Conservation (phyloP, 164 flowering plant genomes). For the Vitis amurensis region DNA sequence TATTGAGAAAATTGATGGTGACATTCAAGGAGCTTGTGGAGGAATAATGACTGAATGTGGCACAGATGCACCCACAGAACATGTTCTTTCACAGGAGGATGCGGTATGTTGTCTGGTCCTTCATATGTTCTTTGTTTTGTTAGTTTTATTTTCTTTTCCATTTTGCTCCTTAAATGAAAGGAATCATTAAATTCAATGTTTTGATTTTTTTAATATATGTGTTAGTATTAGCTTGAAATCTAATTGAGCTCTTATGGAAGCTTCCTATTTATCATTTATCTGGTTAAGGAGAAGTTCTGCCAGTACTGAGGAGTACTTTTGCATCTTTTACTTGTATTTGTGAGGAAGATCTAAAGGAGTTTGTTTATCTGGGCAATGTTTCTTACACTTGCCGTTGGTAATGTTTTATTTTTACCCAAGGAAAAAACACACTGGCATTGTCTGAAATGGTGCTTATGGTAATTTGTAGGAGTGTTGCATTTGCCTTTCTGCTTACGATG, state of each 20-base stretch:
- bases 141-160: background rate
- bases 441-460: background rate
- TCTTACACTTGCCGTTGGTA: too few species aligned
- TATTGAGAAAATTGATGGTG: slow-evolving; percentile 32
- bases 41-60: slow-evolving; percentile 53
- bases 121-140: background rate
- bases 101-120: slow-evolving; percentile 29
- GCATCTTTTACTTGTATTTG: background rate
- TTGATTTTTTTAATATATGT: background rate
- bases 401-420: too few species aligned
- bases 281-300: too few species aligned
- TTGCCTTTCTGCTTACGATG: too few species aligned
- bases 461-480: slow-evolving; percentile 31
- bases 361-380: too few species aligned
- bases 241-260: too few species aligned
- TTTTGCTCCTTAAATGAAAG: background rate
- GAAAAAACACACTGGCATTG: background rate
- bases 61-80: slow-evolving; percentile 43
- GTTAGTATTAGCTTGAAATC: too few species aligned
- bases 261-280: too few species aligned
- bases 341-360: too few species aligned
- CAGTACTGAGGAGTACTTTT: background rate
- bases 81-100: slow-evolving; percentile 38
- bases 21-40: slow-evolving; percentile 32
- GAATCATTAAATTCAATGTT: background rate